Conservation (phyloP, 805 yeast genomes). For the Metschnikowia shivogae region DNA sequence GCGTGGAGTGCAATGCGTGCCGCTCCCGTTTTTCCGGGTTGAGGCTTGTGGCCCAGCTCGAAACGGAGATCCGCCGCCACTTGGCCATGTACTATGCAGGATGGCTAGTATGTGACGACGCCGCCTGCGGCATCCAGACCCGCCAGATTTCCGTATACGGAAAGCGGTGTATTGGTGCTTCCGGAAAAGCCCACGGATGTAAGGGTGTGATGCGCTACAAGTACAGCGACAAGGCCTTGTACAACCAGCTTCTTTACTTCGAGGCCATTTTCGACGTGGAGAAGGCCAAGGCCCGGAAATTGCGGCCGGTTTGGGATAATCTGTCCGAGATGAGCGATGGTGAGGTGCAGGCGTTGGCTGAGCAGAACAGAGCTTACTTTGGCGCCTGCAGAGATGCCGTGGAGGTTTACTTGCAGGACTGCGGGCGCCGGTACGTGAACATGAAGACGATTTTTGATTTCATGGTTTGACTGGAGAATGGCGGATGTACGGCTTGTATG, state of each 20-base stretch:
- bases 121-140: constrained; percentile 73
- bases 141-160: constrained; percentile 90
- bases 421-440: constrained; percentile 87
- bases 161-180: constrained; percentile 67
- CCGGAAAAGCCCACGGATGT: constrained; percentile 59
- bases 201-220: constrained; percentile 78
- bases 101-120: constrained; percentile 80
- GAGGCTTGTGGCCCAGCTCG: constrained; percentile 68
- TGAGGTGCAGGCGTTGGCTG: constrained; percentile 68
- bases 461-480: constrained; percentile 25
- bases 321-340: constrained; percentile 32
- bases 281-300: constrained; percentile 55
- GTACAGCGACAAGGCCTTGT: constrained; percentile 74
- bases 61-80: constrained; percentile 61
- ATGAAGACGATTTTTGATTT: constrained; percentile 75
- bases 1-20: constrained; percentile 69
- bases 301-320: constrained; percentile 41
- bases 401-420: constrained; percentile 66
- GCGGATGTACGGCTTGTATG: too few relatives aligned
- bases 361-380: constrained; percentile 69
- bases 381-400: constrained; percentile 53
- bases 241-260: constrained; percentile 80
- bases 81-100: constrained; percentile 81
- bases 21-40: constrained; percentile 46
- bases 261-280: constrained; percentile 77